Evolutionary conservation across 164 flowering plant genomes (phyloP), one percentile per base, ranked within the genome.

Genomic region (Pachysandra terminalis): DNA sequence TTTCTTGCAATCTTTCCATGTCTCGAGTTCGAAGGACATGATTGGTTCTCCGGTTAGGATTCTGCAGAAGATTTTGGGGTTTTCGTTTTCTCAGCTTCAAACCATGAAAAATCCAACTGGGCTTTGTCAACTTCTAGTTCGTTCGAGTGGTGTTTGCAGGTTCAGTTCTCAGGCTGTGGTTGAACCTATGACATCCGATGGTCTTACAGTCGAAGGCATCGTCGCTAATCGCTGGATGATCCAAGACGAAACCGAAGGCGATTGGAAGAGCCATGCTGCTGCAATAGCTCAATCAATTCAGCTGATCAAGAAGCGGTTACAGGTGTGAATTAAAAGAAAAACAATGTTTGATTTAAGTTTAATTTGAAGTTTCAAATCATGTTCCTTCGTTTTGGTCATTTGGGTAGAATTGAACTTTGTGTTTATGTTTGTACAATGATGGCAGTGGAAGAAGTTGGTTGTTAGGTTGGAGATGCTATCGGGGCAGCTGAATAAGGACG

Each of bases 221-320:
- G 61, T 89, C 21, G 84, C 85, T 41, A 86, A 60, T 67, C 72
- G 79, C 23, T 95, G 98, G 99, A 59, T 82, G 0, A 85, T 92
- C 66, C 83, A 85, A 49, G 91, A 89, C 53, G 98, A 92, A 74
- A 73, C 65, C 62, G 94, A 88, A 75, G 69, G 82, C 69, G 98
- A 92, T 85, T 95, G 99, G 99, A 92, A 79, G 82, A 92, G 93
- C 64, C 97, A 95, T 66, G 94, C 95, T 54, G 85, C 99, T 66
- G 86, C 97, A 4, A 80, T 90, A 67, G 97, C 99, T 54, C 97
- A 86, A 59, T 95, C 98, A 40, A 86, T 95, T 75, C 91, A 87
- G 75, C 72, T 89, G 6, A 87, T 92, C 71, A 95, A 95, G 83
- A 92, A 73, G 76, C 91, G 98, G 0, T 78, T 95, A 25, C 82